Evolutionary conservation across 169 alveolate species (phyloP), one percentile per base, ranked within the genome.

Genomic region (Cryptosporidium sp.): DNA sequence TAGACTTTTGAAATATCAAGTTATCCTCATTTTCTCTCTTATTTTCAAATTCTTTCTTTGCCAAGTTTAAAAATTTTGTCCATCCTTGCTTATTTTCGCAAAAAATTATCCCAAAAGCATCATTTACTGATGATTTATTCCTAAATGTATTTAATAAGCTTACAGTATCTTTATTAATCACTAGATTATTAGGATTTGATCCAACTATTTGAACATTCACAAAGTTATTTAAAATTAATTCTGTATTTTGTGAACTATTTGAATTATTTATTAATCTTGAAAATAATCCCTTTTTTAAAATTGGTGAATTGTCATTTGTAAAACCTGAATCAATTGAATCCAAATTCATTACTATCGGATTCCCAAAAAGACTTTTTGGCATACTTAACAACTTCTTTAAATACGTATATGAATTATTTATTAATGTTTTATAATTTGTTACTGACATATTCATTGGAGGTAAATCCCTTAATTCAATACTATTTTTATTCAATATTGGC

Each of bases 391-490:
- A 10, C 35, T 23, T 73, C 21, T 43, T 73, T 8, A 73, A 55
- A 31, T 73, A 73, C 29, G 16, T 48, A 29, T 70, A 51, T 10
- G 84, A 70, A 23, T 29, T 70, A 23, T 18, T 31, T 43, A 70
- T 48, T 48, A 70, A 29, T 7, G 23, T 33, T 58, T 37, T 21
- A 29, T 70, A 70, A 29, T 26, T 51, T 6, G 51, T 8, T n/a
- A 70, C 29, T 26, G 62, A 45, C 23, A 70, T 45, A 37, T 70
- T 70, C 84, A 70, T 70, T 16, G 50, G 33, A 26, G 50, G 50
- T 21, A 70, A 35, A 50, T 70, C 84, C n/a, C 67, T 70, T 48
- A 70, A 50, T 21, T 70, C 84, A 26, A 70, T 45, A 50, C 84
- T 37, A 23, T 50, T 70, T 18, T 70, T 70, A 18, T 58, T 50